A percentile compares a stretch with the other conserved stretches of the same genome.
Conservation (phyloP, 768 basidiomycete species). For the Pluteus cervinus region DNA sequence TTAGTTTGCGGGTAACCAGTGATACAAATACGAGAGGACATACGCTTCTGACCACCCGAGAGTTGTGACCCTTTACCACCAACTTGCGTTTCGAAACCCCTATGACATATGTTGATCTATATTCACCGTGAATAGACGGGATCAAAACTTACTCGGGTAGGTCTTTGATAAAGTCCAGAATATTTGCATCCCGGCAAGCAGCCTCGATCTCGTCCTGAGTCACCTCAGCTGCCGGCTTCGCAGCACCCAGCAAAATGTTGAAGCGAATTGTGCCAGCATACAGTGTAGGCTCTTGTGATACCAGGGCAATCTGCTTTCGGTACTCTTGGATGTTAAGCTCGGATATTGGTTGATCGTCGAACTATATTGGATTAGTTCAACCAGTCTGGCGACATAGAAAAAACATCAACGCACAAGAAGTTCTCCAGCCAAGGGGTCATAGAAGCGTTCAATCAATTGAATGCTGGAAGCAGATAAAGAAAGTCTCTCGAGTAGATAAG, state of each 20-base stretch:
- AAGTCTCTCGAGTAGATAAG: conserved; percentile 1
- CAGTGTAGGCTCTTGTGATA: conserved; percentile 79
- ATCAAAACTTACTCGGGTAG: conserved; percentile 55
- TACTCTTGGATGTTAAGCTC: conserved; percentile 72
- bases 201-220: conserved; percentile 75
- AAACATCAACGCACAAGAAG: conserved; percentile 35
- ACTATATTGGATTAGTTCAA: conserved; percentile 18
- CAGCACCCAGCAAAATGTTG: conserved; percentile 76
- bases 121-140: neutral
- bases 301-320: conserved; percentile 73
- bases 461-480: conserved; percentile 32
- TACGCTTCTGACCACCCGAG: conserved; percentile 75
- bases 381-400: neutral
- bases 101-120: conserved; percentile 16
- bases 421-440: conserved; percentile 57
- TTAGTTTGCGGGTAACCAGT: neutral
- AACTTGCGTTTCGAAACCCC: conserved; percentile 79
- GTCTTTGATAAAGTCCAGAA: conserved; percentile 74
- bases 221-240: conserved; percentile 60
- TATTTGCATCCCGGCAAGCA: conserved; percentile 75
- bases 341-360: conserved; percentile 61
- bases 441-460: conserved; percentile 70
- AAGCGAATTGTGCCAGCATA: conserved; percentile 80
- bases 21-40: conserved; percentile 10
- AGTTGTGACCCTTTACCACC: conserved; percentile 79